These are phyloP conservation scores for Tuber umbilicatum DNA, from an alignment of 495 filamentous ascomycete species.

Conservation along the genomic window DNA sequence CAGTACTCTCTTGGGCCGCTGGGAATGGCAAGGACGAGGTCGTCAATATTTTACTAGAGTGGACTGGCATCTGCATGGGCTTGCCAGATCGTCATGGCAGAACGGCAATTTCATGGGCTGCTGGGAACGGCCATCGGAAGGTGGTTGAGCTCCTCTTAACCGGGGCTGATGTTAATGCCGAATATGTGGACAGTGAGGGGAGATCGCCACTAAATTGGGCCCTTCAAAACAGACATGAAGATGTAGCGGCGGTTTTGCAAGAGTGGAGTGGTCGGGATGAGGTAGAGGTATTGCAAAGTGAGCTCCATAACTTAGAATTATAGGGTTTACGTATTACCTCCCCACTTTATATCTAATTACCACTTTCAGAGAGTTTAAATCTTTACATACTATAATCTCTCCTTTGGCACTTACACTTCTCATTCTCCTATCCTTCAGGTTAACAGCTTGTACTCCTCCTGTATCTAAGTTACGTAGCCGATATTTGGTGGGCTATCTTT, in stretches of 20 bases:
- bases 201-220: slow-evolving; percentile 17
- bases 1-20: slow-evolving; percentile 26
- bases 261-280: not conserved
- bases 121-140: slow-evolving; percentile 19
- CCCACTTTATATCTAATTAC: not conserved
- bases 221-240: slow-evolving; percentile 19
- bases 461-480: too few relatives aligned
- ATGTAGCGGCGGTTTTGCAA: not conserved
- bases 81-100: slow-evolving; percentile 11
- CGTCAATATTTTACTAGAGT: slow-evolving; percentile 24
- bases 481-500: too few relatives aligned
- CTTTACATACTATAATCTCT: too few relatives aligned
- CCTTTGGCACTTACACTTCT: too few relatives aligned
- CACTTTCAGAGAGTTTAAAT: not conserved
- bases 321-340: not conserved
- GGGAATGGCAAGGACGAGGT: slow-evolving; percentile 21
- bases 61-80: slow-evolving; percentile 10
- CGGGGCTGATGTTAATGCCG: slow-evolving; percentile 13
- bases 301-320: not conserved
- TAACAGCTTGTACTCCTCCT: too few relatives aligned
- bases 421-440: too few relatives aligned
- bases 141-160: slow-evolving; percentile 35
- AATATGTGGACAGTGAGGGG: slow-evolving; percentile 21
- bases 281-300: not conserved
- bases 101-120: slow-evolving; percentile 29